Base-by-base conservation (phyloP, 2,329 filamentous ascomycete species). In the Coleophoma crateriformis region DNA sequence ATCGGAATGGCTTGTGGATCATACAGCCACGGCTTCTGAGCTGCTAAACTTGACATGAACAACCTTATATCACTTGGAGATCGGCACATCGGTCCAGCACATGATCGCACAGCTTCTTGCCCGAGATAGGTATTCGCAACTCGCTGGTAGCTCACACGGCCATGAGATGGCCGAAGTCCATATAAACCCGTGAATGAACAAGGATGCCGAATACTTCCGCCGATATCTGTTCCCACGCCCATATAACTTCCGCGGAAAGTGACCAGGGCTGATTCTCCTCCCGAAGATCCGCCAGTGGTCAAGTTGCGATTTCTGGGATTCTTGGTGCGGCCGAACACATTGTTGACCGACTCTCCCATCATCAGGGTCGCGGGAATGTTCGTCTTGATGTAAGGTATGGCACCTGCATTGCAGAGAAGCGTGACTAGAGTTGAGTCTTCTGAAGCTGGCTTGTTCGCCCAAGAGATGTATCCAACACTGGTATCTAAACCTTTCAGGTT, bases 361-460 rank as follows among this genome's bases (percentile, higher is more conserved):
- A 57, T 54, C 35, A 55, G 77, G 0, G 90, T 94, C 50, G 90
- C 86, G 11, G 90, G 90, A 2, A 94, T 67, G 50, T 91, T 91
- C 0, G 90, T 96, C 74, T 96, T 96, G 59, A 90, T 88, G 63
- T 94, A 95, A 0, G 89, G 90, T 2, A 96, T 77, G 1, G 90
- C 90, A 32, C 90, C 87, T 2, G 88, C 88, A 61, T 91, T 85
- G 63, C 94, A 92, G 42, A 96, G 74, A 32, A 96, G 68, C 48
- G 76, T 79, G n/a, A 87, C 82, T 56, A 88, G 78, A 2, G 81
- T 73, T 0, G 89, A 89, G 68, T 95, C 89, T 33, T 78, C 67
- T 0, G 66, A 50, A 37, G 76, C 72, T 7, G 82, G 82, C 59
- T 90, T 86, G 48, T 81, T 79, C 0, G 81, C 78, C 52, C 87